Evolutionary conservation across 345 rosid species (phyloP).

Genomic region (Mallotus nudiflorus): DNA sequence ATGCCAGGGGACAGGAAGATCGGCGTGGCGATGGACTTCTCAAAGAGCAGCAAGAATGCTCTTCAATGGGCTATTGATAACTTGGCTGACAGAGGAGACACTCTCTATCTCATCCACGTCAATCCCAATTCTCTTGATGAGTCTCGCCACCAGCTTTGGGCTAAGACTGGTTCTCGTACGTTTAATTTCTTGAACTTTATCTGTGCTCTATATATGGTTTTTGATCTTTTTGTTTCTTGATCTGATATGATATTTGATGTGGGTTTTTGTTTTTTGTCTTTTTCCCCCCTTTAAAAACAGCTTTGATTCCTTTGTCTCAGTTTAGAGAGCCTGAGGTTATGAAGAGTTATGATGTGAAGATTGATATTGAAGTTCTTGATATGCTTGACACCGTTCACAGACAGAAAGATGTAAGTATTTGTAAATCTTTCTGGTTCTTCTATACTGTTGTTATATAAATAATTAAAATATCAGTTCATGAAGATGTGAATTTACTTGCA

Average conservation of each 20-base stretch:
- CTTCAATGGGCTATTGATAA: conserved; percentile 81
- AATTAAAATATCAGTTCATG: too few species aligned
- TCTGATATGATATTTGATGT: conserved; percentile 13
- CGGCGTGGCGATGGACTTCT: conserved; percentile 95
- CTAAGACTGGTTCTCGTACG: conserved; percentile 80
- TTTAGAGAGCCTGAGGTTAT: conserved; percentile 74
- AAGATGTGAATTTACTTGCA: conserved; percentile 4
- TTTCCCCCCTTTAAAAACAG: too few species aligned
- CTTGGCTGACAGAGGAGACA: conserved; percentile 77
- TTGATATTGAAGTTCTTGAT: conserved; percentile 67
- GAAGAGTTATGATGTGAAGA: conserved; percentile 58
- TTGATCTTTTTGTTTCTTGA: not conserved
- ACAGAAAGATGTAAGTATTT: conserved; percentile 73
- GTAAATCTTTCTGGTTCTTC: too few species aligned
- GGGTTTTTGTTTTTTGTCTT: not conserved
- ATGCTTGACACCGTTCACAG: conserved; percentile 82
- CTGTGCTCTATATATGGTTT: not conserved
- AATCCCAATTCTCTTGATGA: conserved; percentile 45
- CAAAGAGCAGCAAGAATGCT: conserved; percentile 88
- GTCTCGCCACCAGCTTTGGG: conserved; percentile 54
- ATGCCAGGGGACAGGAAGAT: conserved; percentile 65
- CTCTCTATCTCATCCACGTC: conserved; percentile 66
- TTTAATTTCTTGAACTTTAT: not conserved
- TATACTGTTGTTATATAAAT: not conserved
- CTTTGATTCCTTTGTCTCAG: conserved; percentile 83